A percentile compares a stretch with the other conserved stretches of the same genome.
These are phyloP conservation scores for Aspergillus novoparasiticus DNA, from an alignment of 2,329 filamentous ascomycete species.

Conservation along the genomic window DNA sequence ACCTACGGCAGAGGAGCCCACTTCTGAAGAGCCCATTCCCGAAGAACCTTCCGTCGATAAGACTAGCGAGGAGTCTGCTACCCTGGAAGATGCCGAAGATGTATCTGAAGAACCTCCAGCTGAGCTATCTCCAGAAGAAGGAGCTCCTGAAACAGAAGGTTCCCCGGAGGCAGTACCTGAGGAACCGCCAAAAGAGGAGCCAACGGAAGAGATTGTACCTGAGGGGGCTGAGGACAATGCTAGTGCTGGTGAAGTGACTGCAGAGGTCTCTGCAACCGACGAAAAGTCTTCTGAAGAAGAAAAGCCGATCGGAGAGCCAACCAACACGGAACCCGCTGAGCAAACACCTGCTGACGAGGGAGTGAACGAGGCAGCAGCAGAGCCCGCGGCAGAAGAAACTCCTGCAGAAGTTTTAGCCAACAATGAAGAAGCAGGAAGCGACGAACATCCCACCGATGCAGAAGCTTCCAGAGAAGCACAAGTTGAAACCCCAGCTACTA, in stretches of 20 bases:
- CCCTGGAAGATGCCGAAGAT: slow-evolving; percentile 12
- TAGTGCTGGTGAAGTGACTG: neutral
- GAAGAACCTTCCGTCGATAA: slow-evolving; percentile 11
- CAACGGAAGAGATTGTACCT: slow-evolving; percentile 1
- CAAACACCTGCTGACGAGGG: slow-evolving; percentile 5
- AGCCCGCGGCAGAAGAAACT: slow-evolving; percentile 1
- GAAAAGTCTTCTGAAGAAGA: slow-evolving; percentile 16
- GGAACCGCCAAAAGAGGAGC: slow-evolving; percentile 7
- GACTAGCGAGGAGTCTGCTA: neutral
- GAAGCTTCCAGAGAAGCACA: neutral
- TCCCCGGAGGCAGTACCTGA: slow-evolving; percentile 13
- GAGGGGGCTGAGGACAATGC: neutral
- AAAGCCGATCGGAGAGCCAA: neutral
- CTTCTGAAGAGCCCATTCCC: neutral
- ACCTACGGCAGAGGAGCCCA: slow-evolving; percentile 1
- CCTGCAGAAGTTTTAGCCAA: neutral
- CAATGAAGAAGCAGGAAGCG: neutral
- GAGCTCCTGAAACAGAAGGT: slow-evolving; percentile 11
- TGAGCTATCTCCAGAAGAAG: slow-evolving; percentile 16
- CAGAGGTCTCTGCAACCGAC: neutral
- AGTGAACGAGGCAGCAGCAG: slow-evolving; percentile 10
- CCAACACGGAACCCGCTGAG: neutral
- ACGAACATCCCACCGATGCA: neutral
- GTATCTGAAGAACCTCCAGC: slow-evolving; percentile 16
- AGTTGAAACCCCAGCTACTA: neutral